Conservation (phyloP, 2,329 filamentous ascomycete genomes). For the Epichloe aotearoae region DNA sequence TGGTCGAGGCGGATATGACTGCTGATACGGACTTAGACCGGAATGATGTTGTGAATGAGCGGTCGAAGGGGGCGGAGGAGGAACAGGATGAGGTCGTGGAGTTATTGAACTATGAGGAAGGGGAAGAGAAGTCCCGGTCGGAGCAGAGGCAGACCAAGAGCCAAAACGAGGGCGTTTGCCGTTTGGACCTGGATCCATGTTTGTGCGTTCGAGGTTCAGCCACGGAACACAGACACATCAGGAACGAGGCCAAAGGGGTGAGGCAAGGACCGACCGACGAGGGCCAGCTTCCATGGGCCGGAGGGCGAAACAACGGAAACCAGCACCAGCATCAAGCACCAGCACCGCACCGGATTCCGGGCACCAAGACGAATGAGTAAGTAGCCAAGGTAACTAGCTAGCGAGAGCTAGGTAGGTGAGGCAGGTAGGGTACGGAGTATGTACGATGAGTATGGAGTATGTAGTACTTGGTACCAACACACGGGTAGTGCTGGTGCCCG, state of each 20-base stretch:
- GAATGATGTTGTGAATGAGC: constrained; percentile 11
- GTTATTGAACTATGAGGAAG: constrained; percentile 27
- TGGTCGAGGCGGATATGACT: constrained; percentile 24
- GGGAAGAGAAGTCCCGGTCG: constrained; percentile 34
- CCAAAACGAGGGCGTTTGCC: constrained; percentile 45
- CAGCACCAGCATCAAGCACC: neutral
- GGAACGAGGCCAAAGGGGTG: constrained; percentile 19
- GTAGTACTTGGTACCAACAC: neutral
- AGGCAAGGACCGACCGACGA: constrained; percentile 26
- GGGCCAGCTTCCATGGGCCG: constrained; percentile 17
- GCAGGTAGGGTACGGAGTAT: neutral
- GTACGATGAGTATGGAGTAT: too few relatives aligned
- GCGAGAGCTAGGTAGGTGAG: neutral
- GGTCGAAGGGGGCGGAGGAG: constrained; percentile 11
- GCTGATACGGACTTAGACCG: constrained; percentile 26
- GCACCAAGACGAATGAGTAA: neutral
- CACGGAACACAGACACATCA: constrained; percentile 22
- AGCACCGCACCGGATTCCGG: too few relatives aligned
- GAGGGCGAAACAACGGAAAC: constrained; percentile 11
- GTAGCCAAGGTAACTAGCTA: neutral
- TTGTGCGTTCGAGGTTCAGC: constrained; percentile 27
- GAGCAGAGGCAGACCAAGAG: constrained; percentile 34
- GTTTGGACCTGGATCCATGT: constrained; percentile 47
- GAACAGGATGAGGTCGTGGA: constrained; percentile 6
- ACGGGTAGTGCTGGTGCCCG: neutral